Evolutionary conservation across 1,284 basidiomycete genomes (phyloP), one percentile per base, ranked within the genome.

Genomic region (Inonotus obliquus): DNA sequence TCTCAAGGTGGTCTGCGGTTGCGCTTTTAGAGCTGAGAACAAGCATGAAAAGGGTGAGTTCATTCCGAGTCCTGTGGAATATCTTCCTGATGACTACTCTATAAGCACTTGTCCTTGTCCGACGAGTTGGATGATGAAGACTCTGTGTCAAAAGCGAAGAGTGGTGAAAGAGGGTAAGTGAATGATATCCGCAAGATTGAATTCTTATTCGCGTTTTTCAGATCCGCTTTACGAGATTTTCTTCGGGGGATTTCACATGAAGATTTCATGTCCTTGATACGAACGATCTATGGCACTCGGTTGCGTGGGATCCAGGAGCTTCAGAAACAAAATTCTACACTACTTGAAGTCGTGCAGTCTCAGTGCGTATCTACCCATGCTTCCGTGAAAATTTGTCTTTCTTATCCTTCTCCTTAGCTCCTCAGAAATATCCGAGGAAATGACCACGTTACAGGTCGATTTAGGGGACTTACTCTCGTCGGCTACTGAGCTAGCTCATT

Each of bases 401-500:
- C 60, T 55, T 60, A 44, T 41, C 60, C 55, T 60, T 44, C 41
- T 19, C 27, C 56, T 51, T 41, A 78, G 81, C 57, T 71, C 74
- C n/a, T 70, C 75, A 37, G 65, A 71, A 51, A 69, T 68, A 52
- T 72, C 73, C 53, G 63, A 74, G 63, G 80, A 81, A 59, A 72
- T 79, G 44, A 67, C 78, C 2, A 72, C 77, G 13, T 65, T 87
- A 19, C 79, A 83, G 63, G 81, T 85, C 62, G 84, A 89, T 65
- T 71, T 90, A 6, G 73, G 80, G 2, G 94, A 96, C 64, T 83
- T 90, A 37, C 79, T 98, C 37, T 83, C 87, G 1, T 89, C 92
- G 0, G 84, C 87, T 0, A 86, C 91, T 45, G 94, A 97, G 69
- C 81, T 95, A 6, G 86, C 93, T 7, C 95, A 96, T 71, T 82